Conservation (phyloP, 1,139 yeast species). For the Pichia sp. region DNA sequence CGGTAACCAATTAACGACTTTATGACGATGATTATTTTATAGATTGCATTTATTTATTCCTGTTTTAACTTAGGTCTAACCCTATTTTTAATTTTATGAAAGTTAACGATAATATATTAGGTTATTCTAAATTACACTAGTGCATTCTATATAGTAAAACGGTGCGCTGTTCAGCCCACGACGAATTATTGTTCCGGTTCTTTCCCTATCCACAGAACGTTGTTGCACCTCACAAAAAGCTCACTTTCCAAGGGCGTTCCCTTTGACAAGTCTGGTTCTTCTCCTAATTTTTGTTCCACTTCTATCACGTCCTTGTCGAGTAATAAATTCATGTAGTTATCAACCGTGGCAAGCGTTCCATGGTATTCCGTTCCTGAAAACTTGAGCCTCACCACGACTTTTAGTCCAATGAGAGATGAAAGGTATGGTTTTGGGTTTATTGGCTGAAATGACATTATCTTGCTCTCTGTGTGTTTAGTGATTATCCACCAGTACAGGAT, state of each 20-base stretch:
- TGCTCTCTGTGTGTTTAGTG: too few species aligned
- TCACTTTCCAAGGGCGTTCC: conserved; percentile 38
- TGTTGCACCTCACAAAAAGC: conserved; percentile 79
- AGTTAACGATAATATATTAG: neutral
- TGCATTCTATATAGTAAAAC: neutral
- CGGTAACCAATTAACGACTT: too few species aligned
- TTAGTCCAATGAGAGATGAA: conserved; percentile 63
- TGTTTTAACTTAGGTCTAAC: neutral
- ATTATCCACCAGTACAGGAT: too few species aligned
- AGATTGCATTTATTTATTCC: neutral
- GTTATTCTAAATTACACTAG: neutral
- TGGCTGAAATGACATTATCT: conserved; percentile 50
- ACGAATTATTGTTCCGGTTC: conserved; percentile 14
- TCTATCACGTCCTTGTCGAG: conserved; percentile 44
- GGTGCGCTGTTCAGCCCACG: neutral
- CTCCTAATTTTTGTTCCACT: conserved; percentile 18
- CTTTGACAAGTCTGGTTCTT: conserved; percentile 9
- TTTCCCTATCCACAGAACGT: conserved; percentile 62
- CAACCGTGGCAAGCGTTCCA: conserved; percentile 78
- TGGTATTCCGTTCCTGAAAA: conserved; percentile 91
- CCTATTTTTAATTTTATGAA: too few species aligned
- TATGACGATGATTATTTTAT: conserved; percentile 1
- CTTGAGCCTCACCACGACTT: conserved; percentile 80
- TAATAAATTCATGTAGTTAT: conserved; percentile 89
- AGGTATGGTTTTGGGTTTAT: conserved; percentile 89